A percentile compares a stretch with the other conserved stretches of the same genome.
Conservation (phyloP, 257 asterid species). For the Perilla frutescens region DNA sequence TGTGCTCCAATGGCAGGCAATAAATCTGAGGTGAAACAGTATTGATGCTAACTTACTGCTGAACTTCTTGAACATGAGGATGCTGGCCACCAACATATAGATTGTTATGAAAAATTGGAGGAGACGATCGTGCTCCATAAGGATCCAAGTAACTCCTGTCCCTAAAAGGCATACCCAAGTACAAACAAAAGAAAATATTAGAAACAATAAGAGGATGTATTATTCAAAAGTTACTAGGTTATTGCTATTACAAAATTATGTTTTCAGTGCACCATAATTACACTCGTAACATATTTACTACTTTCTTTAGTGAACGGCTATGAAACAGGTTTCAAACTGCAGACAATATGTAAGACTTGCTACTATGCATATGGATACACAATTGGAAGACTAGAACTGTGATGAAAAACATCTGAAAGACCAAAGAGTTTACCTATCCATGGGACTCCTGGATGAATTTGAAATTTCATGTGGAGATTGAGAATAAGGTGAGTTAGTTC, state of each 20-base stretch:
- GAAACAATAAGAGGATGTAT: constrained; percentile 8
- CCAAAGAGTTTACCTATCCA: constrained; percentile 44
- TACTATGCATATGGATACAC: constrained; percentile 8
- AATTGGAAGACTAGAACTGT: not conserved
- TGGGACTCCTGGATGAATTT: constrained; percentile 42
- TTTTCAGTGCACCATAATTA: constrained; percentile 3
- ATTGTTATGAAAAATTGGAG: constrained; percentile 49
- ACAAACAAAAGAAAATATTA: constrained; percentile 43
- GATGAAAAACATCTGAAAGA: constrained; percentile 7
- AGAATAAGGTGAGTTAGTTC: constrained; percentile 49
- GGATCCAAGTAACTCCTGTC: constrained; percentile 44
- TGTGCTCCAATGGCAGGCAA: constrained; percentile 22
- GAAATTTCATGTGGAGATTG: constrained; percentile 45
- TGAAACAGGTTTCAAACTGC: constrained; percentile 11
- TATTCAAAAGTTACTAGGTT: not conserved
- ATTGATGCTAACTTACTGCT: constrained; percentile 51
- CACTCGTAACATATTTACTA: not conserved
- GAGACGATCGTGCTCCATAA: constrained; percentile 49
- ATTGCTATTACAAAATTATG: not conserved
- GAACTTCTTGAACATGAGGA: constrained; percentile 51
- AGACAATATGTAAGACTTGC: not conserved
- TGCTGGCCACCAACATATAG: constrained; percentile 42
- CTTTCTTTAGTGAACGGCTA: constrained; percentile 5
- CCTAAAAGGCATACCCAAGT: constrained; percentile 43
- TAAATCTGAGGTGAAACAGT: constrained; percentile 3